phyloP scores from a whole-genome alignment of 352 stramenopile genomes.

The Phytophthora chlamydospora region DNA sequence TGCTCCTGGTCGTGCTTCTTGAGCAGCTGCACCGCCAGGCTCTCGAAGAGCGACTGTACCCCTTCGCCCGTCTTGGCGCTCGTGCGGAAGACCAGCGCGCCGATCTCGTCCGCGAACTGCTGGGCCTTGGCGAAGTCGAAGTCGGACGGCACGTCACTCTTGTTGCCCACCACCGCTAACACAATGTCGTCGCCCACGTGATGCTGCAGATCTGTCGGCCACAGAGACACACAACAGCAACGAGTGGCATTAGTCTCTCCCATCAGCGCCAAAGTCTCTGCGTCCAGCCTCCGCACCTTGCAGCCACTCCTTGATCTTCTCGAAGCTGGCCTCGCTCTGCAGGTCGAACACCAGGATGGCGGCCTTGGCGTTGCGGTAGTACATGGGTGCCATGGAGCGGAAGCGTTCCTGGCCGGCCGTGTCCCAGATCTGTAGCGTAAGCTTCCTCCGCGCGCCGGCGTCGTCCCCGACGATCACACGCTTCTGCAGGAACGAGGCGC shows the following conservation, averaged over 20 bases:
- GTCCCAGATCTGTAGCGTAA: constrained; percentile 91
- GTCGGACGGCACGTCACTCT: constrained; percentile 67
- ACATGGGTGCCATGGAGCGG: constrained; percentile 90
- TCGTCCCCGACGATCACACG: constrained; percentile 72
- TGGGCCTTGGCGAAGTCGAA: constrained; percentile 80
- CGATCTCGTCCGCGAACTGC: constrained; percentile 79
- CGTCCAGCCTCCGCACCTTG: constrained; percentile 43
- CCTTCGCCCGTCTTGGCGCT: constrained; percentile 85
- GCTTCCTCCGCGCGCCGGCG: constrained; percentile 59
- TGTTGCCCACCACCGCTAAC: constrained; percentile 85
- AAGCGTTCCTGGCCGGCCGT: constrained; percentile 61
- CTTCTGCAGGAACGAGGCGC: constrained; percentile 89
- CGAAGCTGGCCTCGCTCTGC: constrained; percentile 75
- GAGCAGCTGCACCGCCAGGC: constrained; percentile 70
- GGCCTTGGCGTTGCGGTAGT: constrained; percentile 90
- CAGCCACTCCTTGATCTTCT: constrained; percentile 90
- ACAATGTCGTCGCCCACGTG: constrained; percentile 85
- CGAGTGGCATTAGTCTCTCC: neutral
- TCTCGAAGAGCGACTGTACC: constrained; percentile 79
- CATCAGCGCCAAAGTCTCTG: neutral
- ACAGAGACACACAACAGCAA: constrained; percentile 6
- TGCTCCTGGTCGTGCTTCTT: constrained; percentile 79
- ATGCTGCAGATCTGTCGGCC: constrained; percentile 64
- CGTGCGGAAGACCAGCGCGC: constrained; percentile 81
- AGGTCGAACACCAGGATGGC: constrained; percentile 90